Conservation (phyloP, 495 filamentous ascomycete genomes). For the Paragyromitra xinjiangensis region DNA sequence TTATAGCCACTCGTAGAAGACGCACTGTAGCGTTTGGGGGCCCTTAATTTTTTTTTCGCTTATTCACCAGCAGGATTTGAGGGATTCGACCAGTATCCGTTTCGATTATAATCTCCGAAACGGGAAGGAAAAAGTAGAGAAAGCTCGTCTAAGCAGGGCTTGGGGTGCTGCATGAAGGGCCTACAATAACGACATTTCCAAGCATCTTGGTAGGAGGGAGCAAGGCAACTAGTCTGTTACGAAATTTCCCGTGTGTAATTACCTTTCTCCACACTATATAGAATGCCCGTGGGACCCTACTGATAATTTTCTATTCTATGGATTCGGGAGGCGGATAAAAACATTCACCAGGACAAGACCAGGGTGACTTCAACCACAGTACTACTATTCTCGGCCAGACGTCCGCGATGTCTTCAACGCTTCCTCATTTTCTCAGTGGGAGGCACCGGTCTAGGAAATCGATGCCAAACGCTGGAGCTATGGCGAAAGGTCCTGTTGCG, state of each 20-base stretch:
- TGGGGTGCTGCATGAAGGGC: conserved; percentile 10
- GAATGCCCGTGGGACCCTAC: conserved; percentile 17
- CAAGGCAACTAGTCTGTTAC: conserved; percentile 19
- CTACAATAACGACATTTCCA: conserved; percentile 9
- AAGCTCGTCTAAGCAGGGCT: conserved; percentile 17
- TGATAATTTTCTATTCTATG: conserved; percentile 14
- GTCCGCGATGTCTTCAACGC: conserved; percentile 40
- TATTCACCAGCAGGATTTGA: conserved; percentile 36
- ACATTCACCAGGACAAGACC: background rate
- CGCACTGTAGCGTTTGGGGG: conserved; percentile 6
- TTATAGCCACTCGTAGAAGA: conserved; percentile 17
- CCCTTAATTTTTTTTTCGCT: conserved; percentile 19
- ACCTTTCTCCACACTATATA: conserved; percentile 24
- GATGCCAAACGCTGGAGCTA: conserved; percentile 31
- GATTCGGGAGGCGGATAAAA: conserved; percentile 21
- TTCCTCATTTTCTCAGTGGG: conserved; percentile 28
- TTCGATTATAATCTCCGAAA: conserved; percentile 53
- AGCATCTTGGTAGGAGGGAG: conserved; percentile 10
- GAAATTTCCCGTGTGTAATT: conserved; percentile 13
- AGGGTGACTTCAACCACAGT: background rate
- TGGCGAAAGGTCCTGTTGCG: conserved; percentile 1
- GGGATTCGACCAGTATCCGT: background rate
- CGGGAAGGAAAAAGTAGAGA: conserved; percentile 39
- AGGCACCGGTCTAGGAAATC: conserved; percentile 39
- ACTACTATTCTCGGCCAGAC: background rate